These are phyloP conservation scores for Colletotrichum siamense DNA, from an alignment of 2,329 filamentous ascomycete species.

Conservation along the genomic window DNA sequence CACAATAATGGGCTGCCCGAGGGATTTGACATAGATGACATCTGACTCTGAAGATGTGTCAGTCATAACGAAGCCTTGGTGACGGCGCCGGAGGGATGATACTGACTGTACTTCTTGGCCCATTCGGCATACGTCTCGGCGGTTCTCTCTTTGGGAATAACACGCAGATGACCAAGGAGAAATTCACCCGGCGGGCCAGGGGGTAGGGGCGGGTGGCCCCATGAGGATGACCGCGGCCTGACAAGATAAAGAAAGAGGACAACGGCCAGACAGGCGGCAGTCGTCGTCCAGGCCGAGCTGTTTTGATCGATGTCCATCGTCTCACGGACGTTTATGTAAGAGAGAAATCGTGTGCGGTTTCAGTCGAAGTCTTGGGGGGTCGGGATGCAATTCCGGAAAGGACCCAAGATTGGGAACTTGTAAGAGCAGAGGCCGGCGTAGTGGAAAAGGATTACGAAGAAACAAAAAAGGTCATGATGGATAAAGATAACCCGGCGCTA, in stretches of 20 bases:
- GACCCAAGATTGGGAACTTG: not conserved
- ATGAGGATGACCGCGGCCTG: conserved; percentile 1
- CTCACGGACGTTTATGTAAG: not conserved
- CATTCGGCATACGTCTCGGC: conserved; percentile 22
- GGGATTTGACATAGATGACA: conserved; percentile 33
- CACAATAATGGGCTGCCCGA: conserved; percentile 42
- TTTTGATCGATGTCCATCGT: not conserved
- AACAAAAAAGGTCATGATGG: not conserved
- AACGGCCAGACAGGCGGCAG: not conserved
- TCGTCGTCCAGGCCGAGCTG: not conserved
- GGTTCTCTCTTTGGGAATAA: conserved; percentile 32
- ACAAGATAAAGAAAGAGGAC: not conserved
- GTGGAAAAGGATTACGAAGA: not conserved
- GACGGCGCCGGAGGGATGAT: not conserved
- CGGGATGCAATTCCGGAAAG: not conserved
- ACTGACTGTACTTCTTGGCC: conserved; percentile 59
- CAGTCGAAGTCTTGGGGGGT: not conserved
- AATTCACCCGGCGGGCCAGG: conserved; percentile 27
- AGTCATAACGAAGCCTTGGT: not conserved
- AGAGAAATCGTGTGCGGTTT: not conserved
- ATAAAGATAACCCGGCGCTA: not conserved
- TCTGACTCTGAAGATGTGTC: conserved; percentile 26
- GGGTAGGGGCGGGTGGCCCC: conserved; percentile 14
- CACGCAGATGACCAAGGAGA: conserved; percentile 41
- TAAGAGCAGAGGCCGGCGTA: not conserved